A percentile compares a stretch with the other conserved stretches of the same genome.
Conservation (phyloP, 306 rosid species). For the Begonia peltatifolia region DNA sequence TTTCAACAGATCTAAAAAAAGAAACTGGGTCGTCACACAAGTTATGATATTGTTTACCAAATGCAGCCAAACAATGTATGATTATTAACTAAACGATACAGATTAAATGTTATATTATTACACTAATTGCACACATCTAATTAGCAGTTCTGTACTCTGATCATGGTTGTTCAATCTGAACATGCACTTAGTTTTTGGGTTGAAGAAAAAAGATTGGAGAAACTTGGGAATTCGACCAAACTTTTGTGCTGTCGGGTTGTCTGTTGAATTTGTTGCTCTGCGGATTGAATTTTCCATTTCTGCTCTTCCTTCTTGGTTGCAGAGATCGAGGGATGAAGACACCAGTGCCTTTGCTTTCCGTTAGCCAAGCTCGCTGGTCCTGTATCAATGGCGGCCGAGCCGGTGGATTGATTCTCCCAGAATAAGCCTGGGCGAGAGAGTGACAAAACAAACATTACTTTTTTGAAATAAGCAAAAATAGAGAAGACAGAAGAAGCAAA, state of each 20-base stretch:
- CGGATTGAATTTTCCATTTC: constrained; percentile 38
- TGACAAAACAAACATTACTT: background rate
- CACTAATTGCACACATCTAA: too few species aligned
- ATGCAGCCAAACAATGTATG: too few species aligned
- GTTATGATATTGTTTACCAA: too few species aligned
- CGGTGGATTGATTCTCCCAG: constrained; percentile 31
- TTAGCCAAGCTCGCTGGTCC: constrained; percentile 23
- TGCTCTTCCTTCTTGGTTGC: constrained; percentile 43
- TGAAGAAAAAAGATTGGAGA: constrained; percentile 21
- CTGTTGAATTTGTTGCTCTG: constrained; percentile 32
- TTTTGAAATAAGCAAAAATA: too few species aligned
- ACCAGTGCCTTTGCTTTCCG: constrained; percentile 77
- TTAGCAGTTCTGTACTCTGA: too few species aligned
- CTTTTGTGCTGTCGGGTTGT: constrained; percentile 17
- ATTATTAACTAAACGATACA: too few species aligned
- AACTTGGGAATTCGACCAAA: constrained; percentile 23
- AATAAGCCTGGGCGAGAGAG: constrained; percentile 22
- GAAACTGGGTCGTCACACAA: too few species aligned
- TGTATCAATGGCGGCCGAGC: constrained; percentile 14
- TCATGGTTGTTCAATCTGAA: too few species aligned
- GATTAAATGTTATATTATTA: too few species aligned
- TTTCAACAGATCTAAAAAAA: too few species aligned
- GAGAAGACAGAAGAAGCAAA: too few species aligned
- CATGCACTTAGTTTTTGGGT: constrained; percentile 13
- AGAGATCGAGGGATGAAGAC: constrained; percentile 67